These are phyloP conservation scores for Candida tropicalis DNA, from an alignment of 1,139 yeast genomes.

Conservation along the genomic window DNA sequence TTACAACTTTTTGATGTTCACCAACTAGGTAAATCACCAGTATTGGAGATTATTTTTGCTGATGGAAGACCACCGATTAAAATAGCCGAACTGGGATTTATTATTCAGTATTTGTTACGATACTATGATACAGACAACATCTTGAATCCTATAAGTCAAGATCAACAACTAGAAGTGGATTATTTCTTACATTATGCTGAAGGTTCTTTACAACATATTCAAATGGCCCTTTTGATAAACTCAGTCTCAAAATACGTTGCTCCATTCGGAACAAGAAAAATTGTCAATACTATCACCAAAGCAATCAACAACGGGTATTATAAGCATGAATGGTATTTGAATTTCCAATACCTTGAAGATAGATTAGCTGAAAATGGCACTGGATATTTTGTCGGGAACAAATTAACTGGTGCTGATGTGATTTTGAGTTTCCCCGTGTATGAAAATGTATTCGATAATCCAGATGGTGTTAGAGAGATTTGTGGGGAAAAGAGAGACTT, in stretches of 20 bases:
- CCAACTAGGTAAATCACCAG: conserved; percentile 60
- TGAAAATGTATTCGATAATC: conserved; percentile 47
- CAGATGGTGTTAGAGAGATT: conserved; percentile 36
- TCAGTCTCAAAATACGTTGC: conserved; percentile 39
- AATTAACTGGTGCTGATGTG: conserved; percentile 62
- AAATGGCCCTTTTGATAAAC: conserved; percentile 45
- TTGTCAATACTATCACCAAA: conserved; percentile 43
- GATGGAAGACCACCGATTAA: conserved; percentile 42
- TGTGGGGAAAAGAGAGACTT: conserved; percentile 38
- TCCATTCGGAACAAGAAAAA: conserved; percentile 49
- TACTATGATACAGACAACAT: conserved; percentile 41
- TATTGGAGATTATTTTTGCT: conserved; percentile 47
- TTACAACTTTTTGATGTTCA: conserved; percentile 52
- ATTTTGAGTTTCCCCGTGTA: conserved; percentile 49
- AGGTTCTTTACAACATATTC: conserved; percentile 54
- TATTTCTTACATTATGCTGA: conserved; percentile 59
- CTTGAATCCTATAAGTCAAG: conserved; percentile 33
- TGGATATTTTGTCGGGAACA: conserved; percentile 57
- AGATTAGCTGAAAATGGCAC: conserved; percentile 40
- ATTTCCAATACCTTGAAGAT: conserved; percentile 45
- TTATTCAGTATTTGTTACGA: conserved; percentile 44
- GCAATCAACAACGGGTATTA: conserved; percentile 48
- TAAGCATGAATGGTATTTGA: conserved; percentile 41
- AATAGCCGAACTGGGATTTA: conserved; percentile 52
- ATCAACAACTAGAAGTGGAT: conserved; percentile 44